phyloP scores from a whole-genome alignment of 2,329 filamentous ascomycete genomes.

The Aspergillus tanneri region DNA sequence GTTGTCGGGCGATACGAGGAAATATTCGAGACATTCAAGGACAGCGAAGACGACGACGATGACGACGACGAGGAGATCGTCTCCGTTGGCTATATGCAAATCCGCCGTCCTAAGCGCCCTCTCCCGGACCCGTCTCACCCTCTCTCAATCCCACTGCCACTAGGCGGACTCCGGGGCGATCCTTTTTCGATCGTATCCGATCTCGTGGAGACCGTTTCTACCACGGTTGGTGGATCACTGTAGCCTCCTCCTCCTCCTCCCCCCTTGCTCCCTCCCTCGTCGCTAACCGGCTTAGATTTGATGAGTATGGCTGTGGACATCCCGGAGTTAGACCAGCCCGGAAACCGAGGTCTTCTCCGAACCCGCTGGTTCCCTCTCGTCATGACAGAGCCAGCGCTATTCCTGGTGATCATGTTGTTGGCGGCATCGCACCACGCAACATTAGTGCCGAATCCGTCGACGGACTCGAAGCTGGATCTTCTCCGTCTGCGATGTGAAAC shows the following conservation, averaged over 20 bases:
- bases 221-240: constrained; percentile 35
- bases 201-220: constrained; percentile 37
- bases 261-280: too few species aligned
- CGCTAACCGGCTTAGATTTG: constrained; percentile 27
- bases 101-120: too few species aligned
- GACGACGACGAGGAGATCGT: too few species aligned
- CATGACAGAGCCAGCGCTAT: constrained; percentile 41
- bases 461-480: constrained; percentile 29
- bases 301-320: constrained; percentile 43
- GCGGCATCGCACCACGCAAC: constrained; percentile 45
- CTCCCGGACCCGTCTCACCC: too few species aligned
- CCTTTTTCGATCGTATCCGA: constrained; percentile 39
- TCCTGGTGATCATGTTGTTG: constrained; percentile 45
- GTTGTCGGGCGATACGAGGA: too few species aligned
- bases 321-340: constrained; percentile 41
- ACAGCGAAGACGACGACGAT: background rate
- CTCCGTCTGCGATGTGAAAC: constrained; percentile 48
- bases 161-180: constrained; percentile 30
- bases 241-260: constrained; percentile 12
- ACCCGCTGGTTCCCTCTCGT: constrained; percentile 44
- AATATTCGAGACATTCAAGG: too few species aligned
- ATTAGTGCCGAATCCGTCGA: constrained; percentile 25
- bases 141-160: constrained; percentile 14
- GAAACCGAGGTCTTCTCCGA: constrained; percentile 36
- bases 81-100: too few species aligned